Conservation (phyloP, 73 alveolate genomes). For the Paramecium biaurelia region DNA sequence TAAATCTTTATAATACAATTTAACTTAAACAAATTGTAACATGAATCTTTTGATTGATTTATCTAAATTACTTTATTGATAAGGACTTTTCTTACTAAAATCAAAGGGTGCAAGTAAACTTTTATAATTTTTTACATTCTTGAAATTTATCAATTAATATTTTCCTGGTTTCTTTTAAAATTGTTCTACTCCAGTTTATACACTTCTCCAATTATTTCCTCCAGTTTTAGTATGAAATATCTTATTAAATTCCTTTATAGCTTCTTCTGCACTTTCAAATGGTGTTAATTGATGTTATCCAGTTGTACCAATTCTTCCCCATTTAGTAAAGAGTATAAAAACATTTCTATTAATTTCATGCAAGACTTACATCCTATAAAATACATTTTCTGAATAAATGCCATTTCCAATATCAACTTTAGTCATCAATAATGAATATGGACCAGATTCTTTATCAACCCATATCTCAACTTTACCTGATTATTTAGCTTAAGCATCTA, state of each 20-base stretch:
- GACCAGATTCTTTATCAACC: slow-evolving; percentile 41
- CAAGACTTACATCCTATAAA: slow-evolving; percentile 93
- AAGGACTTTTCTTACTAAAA: background rate
- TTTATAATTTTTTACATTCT: background rate
- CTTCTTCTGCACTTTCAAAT: slow-evolving; percentile 80
- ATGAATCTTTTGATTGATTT: slow-evolving; percentile 29
- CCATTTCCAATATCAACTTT: slow-evolving; percentile 96
- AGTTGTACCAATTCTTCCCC: slow-evolving; percentile 97
- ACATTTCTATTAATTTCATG: slow-evolving; percentile 93
- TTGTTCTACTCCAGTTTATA: background rate
- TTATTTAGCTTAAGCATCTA: background rate
- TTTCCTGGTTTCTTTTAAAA: background rate
- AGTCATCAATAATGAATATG: slow-evolving; percentile 92
- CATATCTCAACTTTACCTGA: slow-evolving; percentile 4
- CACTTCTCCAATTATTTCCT: slow-evolving; percentile 88
- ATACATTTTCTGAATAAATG: slow-evolving; percentile 90
- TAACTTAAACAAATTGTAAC: background rate
- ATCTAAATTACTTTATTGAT: slow-evolving; percentile 51
- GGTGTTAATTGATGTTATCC: slow-evolving; percentile 98
- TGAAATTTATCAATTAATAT: background rate
- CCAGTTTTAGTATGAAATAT: slow-evolving; percentile 80
- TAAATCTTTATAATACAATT: background rate
- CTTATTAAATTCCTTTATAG: slow-evolving; percentile 85
- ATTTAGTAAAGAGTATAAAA: slow-evolving; percentile 93
- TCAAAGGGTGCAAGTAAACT: background rate